Conservation (phyloP, 768 basidiomycete genomes). For the Leccinum subgranulosum region DNA sequence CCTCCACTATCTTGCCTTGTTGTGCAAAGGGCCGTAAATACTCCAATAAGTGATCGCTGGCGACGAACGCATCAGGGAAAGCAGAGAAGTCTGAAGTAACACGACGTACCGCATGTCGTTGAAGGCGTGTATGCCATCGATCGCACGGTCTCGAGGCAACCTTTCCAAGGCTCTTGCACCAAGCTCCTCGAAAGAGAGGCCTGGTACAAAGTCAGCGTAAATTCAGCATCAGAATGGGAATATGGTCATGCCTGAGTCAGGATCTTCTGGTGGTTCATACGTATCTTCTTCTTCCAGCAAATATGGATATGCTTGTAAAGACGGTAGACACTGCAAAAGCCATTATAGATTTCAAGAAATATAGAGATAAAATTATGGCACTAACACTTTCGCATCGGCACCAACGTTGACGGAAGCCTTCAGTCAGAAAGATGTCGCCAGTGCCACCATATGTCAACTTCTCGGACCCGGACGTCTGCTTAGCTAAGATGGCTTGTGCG, state of each 20-base stretch:
- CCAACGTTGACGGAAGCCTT: constrained; percentile 77
- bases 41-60: constrained; percentile 65
- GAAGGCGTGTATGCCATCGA: constrained; percentile 83
- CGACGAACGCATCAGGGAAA: constrained; percentile 1
- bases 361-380: not conserved
- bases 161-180: constrained; percentile 74
- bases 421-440: constrained; percentile 74
- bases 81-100: not conserved
- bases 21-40: constrained; percentile 80
- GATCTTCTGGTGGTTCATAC: constrained; percentile 83
- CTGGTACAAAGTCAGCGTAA: constrained; percentile 32
- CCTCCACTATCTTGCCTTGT: constrained; percentile 70
- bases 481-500: constrained; percentile 44
- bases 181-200: constrained; percentile 76
- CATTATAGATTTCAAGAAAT: not conserved
- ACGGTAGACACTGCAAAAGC: constrained; percentile 52
- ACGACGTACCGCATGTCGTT: constrained; percentile 71
- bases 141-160: constrained; percentile 74
- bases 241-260: constrained; percentile 62
- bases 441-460: constrained; percentile 40
- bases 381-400: constrained; percentile 65
- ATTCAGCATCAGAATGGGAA: not conserved
- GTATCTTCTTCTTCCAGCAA: constrained; percentile 78
- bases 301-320: constrained; percentile 52
- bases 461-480: constrained; percentile 9